Conservation (phyloP, 140 eudicot genomes). For the Anethum foeniculum region DNA sequence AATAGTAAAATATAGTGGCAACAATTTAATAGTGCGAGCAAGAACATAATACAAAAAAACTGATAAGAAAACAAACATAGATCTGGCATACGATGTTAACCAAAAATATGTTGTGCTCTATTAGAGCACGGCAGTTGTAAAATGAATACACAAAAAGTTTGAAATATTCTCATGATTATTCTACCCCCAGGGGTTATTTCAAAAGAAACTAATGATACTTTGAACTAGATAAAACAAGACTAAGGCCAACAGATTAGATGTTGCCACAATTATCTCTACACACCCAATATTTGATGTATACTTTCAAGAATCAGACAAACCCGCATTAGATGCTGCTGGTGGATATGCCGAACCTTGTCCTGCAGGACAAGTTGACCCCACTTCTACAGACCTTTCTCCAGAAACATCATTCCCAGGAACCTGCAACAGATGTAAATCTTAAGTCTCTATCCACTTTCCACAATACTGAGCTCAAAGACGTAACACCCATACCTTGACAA, state of each 20-base stretch:
- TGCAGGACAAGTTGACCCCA: background rate
- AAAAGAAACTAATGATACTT: no score
- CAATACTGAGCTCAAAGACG: background rate
- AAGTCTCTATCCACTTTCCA: background rate
- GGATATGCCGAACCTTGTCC: background rate
- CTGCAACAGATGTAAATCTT: slow-evolving; percentile 4
- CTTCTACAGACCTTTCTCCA: background rate
- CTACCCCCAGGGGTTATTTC: background rate
- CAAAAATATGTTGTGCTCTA: background rate
- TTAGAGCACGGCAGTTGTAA: background rate
- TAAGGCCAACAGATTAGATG: background rate
- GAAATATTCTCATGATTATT: background rate
- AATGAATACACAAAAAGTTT: background rate
- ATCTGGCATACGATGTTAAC: background rate
- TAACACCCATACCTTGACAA: slow-evolving; percentile 14
- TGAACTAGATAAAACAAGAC: background rate
- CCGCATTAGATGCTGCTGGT: background rate
- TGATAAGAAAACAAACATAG: background rate
- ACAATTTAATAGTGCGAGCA: background rate
- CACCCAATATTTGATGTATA: background rate
- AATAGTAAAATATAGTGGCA: background rate
- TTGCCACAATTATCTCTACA: background rate
- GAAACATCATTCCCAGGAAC: background rate
- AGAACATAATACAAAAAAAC: no score
- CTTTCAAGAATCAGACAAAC: slow-evolving; percentile 9